A percentile compares a stretch with the other conserved stretches of the same genome.
Evolutionary conservation across 2,329 filamentous ascomycete species (phyloP).

Genomic region (Seiridium unicorne): DNA sequence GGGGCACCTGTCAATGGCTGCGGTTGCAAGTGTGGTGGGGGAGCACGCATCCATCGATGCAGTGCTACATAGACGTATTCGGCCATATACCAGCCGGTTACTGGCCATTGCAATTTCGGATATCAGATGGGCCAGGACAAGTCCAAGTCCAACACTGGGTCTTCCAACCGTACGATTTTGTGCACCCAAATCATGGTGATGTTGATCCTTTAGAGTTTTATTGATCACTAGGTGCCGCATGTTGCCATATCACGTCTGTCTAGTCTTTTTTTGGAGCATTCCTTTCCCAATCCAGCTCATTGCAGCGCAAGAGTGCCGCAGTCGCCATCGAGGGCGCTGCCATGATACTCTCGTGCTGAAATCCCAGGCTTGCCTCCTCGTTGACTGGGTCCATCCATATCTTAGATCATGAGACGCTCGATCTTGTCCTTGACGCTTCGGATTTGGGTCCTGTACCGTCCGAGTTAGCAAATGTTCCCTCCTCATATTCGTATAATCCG

Average conservation of each 20-base stretch:
- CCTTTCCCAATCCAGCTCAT: not conserved
- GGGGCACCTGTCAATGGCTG: not conserved
- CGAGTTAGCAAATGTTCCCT: not conserved
- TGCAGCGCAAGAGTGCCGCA: too few species aligned
- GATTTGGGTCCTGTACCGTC: constrained; percentile 65
- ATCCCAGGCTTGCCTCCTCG: not conserved
- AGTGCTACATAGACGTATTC: too few species aligned
- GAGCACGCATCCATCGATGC: too few species aligned
- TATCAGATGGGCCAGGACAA: too few species aligned
- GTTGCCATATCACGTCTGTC: not conserved
- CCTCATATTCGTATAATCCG: not conserved
- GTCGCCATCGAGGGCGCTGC: too few species aligned
- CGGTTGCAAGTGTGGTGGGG: not conserved
- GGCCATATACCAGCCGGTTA: too few species aligned
- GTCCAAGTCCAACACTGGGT: not conserved
- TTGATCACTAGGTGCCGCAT: not conserved
- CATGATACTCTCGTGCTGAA: not conserved
- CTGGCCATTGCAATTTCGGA: too few species aligned
- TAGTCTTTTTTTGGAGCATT: not conserved
- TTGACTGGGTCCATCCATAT: not conserved
- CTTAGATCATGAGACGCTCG: constrained; percentile 89
- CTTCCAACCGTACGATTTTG: not conserved
- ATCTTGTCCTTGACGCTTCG: constrained; percentile 90
- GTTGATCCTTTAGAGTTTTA: not conserved
- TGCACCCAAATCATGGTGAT: not conserved